Evolutionary conservation across 306 rosid genomes (phyloP), one percentile per base, ranked within the genome.

Genomic region (Adenanthera pavonina): DNA sequence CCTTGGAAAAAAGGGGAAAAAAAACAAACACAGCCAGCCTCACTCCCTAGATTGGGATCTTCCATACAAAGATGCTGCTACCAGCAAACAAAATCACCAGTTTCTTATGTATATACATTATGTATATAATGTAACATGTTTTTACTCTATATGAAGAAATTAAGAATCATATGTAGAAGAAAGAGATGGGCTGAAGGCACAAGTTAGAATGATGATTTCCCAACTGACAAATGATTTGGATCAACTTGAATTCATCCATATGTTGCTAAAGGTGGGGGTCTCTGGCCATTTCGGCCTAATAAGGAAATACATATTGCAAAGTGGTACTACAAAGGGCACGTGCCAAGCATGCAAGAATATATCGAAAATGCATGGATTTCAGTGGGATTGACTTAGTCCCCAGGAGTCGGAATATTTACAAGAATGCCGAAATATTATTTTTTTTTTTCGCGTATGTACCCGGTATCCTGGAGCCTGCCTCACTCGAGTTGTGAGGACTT

Each of bases 331-430:
- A 7, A 1, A 36, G 71, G 47, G 0, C 11, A 16, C 19, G 43
- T 7, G 20, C 71, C 71, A 36, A 65, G 47, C 47, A 1, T 65
- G 30, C 71, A 65, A 35, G 71, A 65, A 65, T 65, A 65, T 38
- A 36, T 65, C 6, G 47, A 65, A 0, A 65, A 65, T 64, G 46
- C 69, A 5, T 64, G 69, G 69, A 64, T 64, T 64, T 64, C 69
- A 15, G n/a, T 64, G 7, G 46, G 44, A 20, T 25, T 59, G 36
- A 59, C 25, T 25, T 3, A 59, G 36, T 12, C 14, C 15, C 13
- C 14, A 59, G 2, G 65, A 25, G 2, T 9, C 25, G 3, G 6
- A 59, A 4, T 59, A 20, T 59, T 59, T 59, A 59, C 36, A 25
- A 10, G 36, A 59, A 59, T 59, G 25, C 65, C 36, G 16, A 34